A percentile compares a stretch with the other conserved stretches of the same genome.
Evolutionary conservation across 306 rosid genomes (phyloP).

Genomic region (Rosa rugosa): DNA sequence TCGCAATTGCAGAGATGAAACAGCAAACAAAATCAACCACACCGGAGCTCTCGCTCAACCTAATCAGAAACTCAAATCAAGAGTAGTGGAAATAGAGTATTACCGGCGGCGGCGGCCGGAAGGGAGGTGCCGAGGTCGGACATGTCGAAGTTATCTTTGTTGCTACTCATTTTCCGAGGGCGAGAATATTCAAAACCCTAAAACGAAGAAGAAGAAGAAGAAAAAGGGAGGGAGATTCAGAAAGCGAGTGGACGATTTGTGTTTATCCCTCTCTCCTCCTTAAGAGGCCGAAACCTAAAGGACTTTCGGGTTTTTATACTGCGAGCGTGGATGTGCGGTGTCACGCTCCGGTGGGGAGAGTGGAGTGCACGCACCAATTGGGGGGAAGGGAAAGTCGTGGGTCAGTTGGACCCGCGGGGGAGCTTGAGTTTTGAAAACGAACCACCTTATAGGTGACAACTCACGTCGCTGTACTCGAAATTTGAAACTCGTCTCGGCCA

Average conservation of each 20-base stretch:
- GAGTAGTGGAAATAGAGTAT: neutral
- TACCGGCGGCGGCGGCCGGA: constrained; percentile 7
- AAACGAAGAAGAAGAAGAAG: constrained; percentile 16
- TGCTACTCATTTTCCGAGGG: constrained; percentile 51
- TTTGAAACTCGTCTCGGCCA: neutral
- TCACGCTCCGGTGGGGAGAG: constrained; percentile 25
- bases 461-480: neutral
- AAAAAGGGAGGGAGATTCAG: constrained; percentile 4
- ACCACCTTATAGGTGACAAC: neutral
- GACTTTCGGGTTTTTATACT: neutral
- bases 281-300: constrained; percentile 5
- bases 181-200: constrained; percentile 12
- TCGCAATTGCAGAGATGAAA: too few relatives aligned
- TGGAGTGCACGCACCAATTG: constrained; percentile 26
- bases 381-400: neutral
- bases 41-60: too few relatives aligned
- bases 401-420: constrained; percentile 18
- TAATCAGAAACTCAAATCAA: neutral
- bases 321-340: neutral
- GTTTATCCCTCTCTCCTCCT: neutral
- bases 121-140: constrained; percentile 42
- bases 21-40: too few relatives aligned
- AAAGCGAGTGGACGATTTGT: neutral
- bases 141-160: constrained; percentile 50
- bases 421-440: neutral